A percentile compares a stretch with the other conserved stretches of the same genome.
These are phyloP conservation scores for Sphagnum contortum DNA, from an alignment of 225 moss, liverwort and hornwort genomes.

Conservation along the genomic window DNA sequence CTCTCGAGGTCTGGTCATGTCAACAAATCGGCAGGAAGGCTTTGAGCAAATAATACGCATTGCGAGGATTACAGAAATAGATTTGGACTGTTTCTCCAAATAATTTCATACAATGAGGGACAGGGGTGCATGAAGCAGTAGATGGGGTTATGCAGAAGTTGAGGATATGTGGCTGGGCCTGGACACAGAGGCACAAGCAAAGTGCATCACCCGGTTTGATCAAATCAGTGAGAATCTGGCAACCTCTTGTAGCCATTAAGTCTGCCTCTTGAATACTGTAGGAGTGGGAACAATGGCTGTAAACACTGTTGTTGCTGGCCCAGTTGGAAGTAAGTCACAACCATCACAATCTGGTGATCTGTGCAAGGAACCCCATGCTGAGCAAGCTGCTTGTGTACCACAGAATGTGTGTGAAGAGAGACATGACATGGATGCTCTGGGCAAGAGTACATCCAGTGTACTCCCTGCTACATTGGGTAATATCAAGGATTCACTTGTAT, in stretches of 20 bases:
- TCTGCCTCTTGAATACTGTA: constrained; percentile 8
- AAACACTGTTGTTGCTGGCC: constrained; percentile 18
- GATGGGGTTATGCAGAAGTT: constrained; percentile 13
- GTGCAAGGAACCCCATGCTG: constrained; percentile 17
- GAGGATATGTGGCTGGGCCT: constrained; percentile 27
- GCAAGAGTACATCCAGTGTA: constrained; percentile 2
- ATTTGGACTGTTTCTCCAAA: constrained; percentile 63
- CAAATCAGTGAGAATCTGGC: too few relatives aligned
- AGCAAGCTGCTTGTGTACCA: constrained; percentile 11
- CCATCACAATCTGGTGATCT: constrained; percentile 16
- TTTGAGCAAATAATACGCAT: constrained; percentile 77
- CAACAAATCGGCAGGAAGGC: constrained; percentile 39
- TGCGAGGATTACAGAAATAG: constrained; percentile 78
- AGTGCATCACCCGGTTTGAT: too few relatives aligned
- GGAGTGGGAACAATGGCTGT: constrained; percentile 19
- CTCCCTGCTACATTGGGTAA: not conserved
- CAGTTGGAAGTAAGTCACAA: constrained; percentile 27
- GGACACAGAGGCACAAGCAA: too few relatives aligned
- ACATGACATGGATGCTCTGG: constrained; percentile 11
- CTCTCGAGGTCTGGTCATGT: too few relatives aligned
- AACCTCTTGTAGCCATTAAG: constrained; percentile 6
- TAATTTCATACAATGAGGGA: constrained; percentile 67
- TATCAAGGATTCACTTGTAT: too few relatives aligned
- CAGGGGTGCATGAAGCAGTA: constrained; percentile 52
- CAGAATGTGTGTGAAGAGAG: constrained; percentile 12